These are phyloP conservation scores for Globomyces pollinis-pini DNA, from an alignment of 192 early-diverging fungal genomes.

Conservation along the genomic window DNA sequence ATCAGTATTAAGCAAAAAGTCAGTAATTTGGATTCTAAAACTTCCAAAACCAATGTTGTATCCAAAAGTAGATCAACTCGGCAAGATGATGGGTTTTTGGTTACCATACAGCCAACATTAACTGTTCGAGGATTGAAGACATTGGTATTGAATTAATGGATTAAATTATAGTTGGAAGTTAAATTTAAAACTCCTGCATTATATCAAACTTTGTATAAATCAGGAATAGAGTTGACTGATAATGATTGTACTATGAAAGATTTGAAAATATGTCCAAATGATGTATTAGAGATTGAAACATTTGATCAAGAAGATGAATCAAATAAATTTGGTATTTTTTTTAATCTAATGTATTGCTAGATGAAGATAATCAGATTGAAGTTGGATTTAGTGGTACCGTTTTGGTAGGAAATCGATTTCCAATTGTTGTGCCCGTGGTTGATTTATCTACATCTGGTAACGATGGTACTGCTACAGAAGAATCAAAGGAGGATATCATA, in stretches of 20 bases:
- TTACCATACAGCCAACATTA: background rate
- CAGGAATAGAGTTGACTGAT: background rate
- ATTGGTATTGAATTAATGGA: background rate
- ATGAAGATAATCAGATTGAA: too few relatives aligned
- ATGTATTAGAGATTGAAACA: background rate
- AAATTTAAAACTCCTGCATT: background rate
- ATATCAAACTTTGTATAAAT: background rate
- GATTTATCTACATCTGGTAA: too few relatives aligned
- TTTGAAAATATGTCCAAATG: background rate
- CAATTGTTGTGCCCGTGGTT: too few relatives aligned
- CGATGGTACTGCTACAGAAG: too few relatives aligned
- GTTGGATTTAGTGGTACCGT: too few relatives aligned
- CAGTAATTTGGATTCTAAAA: background rate
- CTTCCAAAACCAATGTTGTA: background rate
- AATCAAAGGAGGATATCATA: too few relatives aligned
- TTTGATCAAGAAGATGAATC: constrained; percentile 9
- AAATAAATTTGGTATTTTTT: too few relatives aligned
- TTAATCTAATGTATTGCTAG: too few relatives aligned
- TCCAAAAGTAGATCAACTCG: background rate
- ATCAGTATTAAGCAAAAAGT: background rate
- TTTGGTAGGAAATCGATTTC: too few relatives aligned
- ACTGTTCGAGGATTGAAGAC: constrained; percentile 1
- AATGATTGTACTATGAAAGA: constrained; percentile 2
- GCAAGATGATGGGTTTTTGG: too few relatives aligned
- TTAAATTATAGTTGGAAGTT: background rate